Conservation (phyloP, 192 early-diverging fungal genomes). For the Coemansia sp. region DNA sequence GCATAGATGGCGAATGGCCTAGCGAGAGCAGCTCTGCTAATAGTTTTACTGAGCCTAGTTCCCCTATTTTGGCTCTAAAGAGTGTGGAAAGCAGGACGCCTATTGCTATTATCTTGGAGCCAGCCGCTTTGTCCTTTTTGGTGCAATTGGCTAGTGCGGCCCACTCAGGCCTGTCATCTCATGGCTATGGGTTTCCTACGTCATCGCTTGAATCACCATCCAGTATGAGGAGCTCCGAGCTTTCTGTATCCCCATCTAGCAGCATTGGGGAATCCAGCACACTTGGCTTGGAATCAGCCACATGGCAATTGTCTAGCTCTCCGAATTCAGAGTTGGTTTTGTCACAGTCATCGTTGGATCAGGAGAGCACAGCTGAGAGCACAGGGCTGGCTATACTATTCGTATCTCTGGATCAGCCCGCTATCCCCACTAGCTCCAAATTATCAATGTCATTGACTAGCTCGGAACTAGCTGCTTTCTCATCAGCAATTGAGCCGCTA, state of each 20-base stretch:
- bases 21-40: no score
- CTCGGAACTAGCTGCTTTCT: background rate
- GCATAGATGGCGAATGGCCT: constrained; percentile 9
- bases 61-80: background rate
- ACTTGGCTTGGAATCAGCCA: background rate
- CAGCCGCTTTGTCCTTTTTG: background rate
- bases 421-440: no score
- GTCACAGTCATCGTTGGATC: no score
- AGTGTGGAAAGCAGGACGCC: background rate
- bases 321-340: no score
- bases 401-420: no score
- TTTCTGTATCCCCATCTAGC: background rate
- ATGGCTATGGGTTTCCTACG: background rate
- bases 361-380: no score
- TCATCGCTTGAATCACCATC: background rate
- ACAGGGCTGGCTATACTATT: no score
- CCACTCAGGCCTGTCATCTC: background rate
- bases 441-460: background rate
- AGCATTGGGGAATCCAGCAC: background rate
- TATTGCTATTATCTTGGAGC: background rate
- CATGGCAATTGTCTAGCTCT: background rate
- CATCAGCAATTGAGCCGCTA: background rate
- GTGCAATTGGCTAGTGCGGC: background rate
- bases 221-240: background rate
- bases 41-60: background rate